These are phyloP conservation scores for Aspergillus sp. DNA, from an alignment of 2,329 filamentous ascomycete genomes.

Conservation along the genomic window DNA sequence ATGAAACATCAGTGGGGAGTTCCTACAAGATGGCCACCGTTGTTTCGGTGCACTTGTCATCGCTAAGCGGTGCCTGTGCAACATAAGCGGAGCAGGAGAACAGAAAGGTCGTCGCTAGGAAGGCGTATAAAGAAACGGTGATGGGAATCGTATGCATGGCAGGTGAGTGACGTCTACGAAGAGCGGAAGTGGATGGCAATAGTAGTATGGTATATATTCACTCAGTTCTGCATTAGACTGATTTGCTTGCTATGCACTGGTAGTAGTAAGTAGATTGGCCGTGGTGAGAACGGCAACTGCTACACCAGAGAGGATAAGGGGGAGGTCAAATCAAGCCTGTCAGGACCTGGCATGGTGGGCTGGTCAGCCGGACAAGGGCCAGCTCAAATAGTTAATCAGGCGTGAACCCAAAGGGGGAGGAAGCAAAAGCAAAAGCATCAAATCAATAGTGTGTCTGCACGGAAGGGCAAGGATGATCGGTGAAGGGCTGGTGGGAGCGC, in stretches of 20 bases:
- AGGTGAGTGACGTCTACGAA: not conserved
- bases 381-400: not conserved
- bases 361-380: not conserved
- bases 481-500: not conserved
- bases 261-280: not conserved
- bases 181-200: not conserved
- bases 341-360: not conserved
- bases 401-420: not conserved
- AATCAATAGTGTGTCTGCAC: not conserved
- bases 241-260: slow-evolving; percentile 2
- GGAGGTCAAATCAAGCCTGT: not conserved
- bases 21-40: slow-evolving; percentile 39
- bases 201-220: not conserved
- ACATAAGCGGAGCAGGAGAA: slow-evolving; percentile 17
- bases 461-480: not conserved
- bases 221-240: not conserved
- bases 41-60: slow-evolving; percentile 30
- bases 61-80: slow-evolving; percentile 18
- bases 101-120: not conserved
- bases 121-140: not conserved
- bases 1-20: not conserved
- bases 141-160: not conserved
- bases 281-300: not conserved
- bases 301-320: not conserved
- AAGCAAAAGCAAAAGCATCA: not conserved